A percentile compares a stretch with the other conserved stretches of the same genome.
These are phyloP conservation scores for Neurospora discreta DNA, from an alignment of 495 filamentous ascomycete genomes.

Conservation along the genomic window DNA sequence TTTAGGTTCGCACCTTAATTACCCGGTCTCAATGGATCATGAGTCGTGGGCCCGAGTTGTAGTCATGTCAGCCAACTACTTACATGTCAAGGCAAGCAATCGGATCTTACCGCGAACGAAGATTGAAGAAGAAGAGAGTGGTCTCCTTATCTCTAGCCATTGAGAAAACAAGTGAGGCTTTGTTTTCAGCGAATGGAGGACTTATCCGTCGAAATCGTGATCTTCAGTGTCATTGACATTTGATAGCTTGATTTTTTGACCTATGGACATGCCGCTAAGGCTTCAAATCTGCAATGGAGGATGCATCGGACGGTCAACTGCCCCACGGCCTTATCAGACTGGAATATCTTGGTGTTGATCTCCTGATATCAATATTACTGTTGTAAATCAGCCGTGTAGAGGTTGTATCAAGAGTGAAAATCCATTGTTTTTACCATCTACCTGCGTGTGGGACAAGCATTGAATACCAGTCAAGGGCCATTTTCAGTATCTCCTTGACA, in stretches of 20 bases:
- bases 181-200: neutral
- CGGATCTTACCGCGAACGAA: no score
- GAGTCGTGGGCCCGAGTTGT: no score
- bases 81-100: no score
- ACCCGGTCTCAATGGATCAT: no score
- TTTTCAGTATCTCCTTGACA: neutral
- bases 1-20: no score
- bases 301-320: neutral
- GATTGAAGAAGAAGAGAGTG: no score
- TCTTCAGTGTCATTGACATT: neutral
- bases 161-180: neutral
- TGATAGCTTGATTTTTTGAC: neutral
- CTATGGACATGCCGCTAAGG: neutral
- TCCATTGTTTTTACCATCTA: neutral
- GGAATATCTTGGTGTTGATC: neutral
- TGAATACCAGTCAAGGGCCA: neutral
- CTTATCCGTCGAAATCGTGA: neutral
- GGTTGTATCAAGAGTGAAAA: neutral
- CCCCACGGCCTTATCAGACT: neutral
- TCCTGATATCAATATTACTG: neutral
- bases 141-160: neutral
- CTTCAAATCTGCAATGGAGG: neutral
- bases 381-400: neutral
- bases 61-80: no score
- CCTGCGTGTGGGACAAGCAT: neutral